A percentile compares a stretch with the other conserved stretches of the same genome.
phyloP scores from a whole-genome alignment of 1,284 basidiomycete species.

The Sporisorium exsertum region DNA sequence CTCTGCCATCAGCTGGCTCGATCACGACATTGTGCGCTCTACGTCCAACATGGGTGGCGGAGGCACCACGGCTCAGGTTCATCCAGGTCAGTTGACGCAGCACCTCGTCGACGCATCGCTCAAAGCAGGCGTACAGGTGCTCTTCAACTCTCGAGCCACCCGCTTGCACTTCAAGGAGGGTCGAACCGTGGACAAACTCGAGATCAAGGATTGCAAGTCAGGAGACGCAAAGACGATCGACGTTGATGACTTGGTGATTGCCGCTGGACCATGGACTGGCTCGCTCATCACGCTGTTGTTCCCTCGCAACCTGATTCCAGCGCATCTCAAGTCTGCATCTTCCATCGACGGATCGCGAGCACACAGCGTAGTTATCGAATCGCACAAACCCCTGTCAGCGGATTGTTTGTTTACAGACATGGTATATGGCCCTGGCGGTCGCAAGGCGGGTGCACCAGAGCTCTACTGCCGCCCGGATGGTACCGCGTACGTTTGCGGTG shows the following conservation, averaged over 20 bases:
- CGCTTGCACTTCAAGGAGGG: slow-evolving; percentile 37
- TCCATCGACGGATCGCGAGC: slow-evolving; percentile 71
- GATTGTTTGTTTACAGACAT: slow-evolving; percentile 74
- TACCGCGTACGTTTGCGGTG: slow-evolving; percentile 70
- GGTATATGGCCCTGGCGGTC: slow-evolving; percentile 61
- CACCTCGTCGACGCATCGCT: slow-evolving; percentile 77
- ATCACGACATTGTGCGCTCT: slow-evolving; percentile 60
- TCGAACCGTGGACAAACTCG: slow-evolving; percentile 39
- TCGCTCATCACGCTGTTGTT: slow-evolving; percentile 73
- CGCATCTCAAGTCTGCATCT: slow-evolving; percentile 65
- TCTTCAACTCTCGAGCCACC: slow-evolving; percentile 65
- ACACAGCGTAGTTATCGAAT: slow-evolving; percentile 72
- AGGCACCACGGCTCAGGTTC: slow-evolving; percentile 80
- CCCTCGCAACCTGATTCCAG: slow-evolving; percentile 65
- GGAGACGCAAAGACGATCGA: slow-evolving; percentile 19
- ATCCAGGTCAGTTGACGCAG: slow-evolving; percentile 82
- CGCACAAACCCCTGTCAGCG: slow-evolving; percentile 63
- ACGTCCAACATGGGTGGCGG: slow-evolving; percentile 69
- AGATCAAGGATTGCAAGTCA: slow-evolving; percentile 22
- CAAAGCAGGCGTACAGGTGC: slow-evolving; percentile 71
- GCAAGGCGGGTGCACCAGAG: slow-evolving; percentile 51
- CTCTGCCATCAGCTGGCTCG: slow-evolving; percentile 66
- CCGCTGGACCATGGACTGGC: slow-evolving; percentile 82
- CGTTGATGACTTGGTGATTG: slow-evolving; percentile 38
- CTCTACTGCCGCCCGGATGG: slow-evolving; percentile 69